Conservation (phyloP, 2,329 filamentous ascomycete genomes). For the Pestalotiopsis sp. region DNA sequence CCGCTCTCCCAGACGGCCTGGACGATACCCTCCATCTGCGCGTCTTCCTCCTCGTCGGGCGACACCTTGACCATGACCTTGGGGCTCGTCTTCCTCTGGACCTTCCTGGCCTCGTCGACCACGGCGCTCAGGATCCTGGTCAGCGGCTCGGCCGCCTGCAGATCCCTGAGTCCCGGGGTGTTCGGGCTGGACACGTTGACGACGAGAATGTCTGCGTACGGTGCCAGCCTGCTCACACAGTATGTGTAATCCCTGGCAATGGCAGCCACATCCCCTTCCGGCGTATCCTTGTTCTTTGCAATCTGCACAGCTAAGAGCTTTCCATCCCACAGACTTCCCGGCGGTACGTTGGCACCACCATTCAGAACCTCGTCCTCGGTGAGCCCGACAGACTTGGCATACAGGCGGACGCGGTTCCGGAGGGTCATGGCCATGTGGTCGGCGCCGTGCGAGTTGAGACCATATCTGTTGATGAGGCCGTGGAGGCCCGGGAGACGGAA, state of each 20-base stretch:
- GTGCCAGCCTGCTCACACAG: constrained; percentile 80
- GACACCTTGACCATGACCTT: constrained; percentile 98
- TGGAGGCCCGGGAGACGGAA: constrained; percentile 84
- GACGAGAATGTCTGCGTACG: constrained; percentile 93
- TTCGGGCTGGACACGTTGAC: constrained; percentile 98
- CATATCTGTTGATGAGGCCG: constrained; percentile 93
- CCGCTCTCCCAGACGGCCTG: constrained; percentile 81
- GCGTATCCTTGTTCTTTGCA: constrained; percentile 94
- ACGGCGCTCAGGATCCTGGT: constrained; percentile 81
- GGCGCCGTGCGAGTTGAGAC: constrained; percentile 88
- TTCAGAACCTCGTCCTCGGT: constrained; percentile 75
- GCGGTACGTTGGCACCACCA: constrained; percentile 75
- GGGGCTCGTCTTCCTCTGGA: constrained; percentile 72
- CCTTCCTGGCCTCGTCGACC: constrained; percentile 72
- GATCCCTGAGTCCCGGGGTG: constrained; percentile 83
- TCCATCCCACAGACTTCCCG: constrained; percentile 77
- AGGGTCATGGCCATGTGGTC: constrained; percentile 82
- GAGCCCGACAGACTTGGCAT: constrained; percentile 71
- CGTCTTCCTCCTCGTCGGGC: constrained; percentile 86
- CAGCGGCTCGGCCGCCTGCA: constrained; percentile 84
- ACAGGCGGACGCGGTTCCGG: constrained; percentile 75
- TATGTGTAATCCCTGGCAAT: constrained; percentile 84
- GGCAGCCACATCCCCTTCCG: constrained; percentile 81
- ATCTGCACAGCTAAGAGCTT: constrained; percentile 87
- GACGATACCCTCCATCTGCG: constrained; percentile 86